These are phyloP conservation scores for Phytophthora macrochlamydospora DNA, from an alignment of 352 stramenopile genomes.

Conservation along the genomic window DNA sequence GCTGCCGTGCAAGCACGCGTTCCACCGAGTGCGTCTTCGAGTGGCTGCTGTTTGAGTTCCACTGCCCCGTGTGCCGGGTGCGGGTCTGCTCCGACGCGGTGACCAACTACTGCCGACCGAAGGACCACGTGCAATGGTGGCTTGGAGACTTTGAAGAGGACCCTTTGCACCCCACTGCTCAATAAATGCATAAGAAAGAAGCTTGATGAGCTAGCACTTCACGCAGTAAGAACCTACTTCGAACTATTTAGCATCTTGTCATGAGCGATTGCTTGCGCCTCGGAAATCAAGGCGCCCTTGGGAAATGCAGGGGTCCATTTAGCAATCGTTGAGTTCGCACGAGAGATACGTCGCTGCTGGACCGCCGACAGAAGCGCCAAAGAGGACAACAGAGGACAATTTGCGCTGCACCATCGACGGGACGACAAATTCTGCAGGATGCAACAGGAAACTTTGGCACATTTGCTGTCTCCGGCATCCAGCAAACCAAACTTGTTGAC, in stretches of 20 bases:
- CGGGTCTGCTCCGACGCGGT: conserved; percentile 55
- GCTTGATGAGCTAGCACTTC: too few relatives aligned
- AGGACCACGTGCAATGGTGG: conserved; percentile 71
- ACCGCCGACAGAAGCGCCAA: conserved; percentile 17
- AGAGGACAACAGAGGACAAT: conserved; percentile 14
- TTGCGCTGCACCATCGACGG: neutral
- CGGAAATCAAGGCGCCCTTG: conserved; percentile 12
- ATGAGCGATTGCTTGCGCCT: neutral
- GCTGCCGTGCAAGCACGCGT: conserved; percentile 67
- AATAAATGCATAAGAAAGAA: conserved; percentile 2
- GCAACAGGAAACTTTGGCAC: too few relatives aligned
- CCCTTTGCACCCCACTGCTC: conserved; percentile 27
- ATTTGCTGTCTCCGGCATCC: too few relatives aligned
- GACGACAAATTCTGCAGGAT: too few relatives aligned
- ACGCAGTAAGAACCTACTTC: neutral
- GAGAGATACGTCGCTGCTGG: conserved; percentile 8
- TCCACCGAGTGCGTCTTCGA: conserved; percentile 80
- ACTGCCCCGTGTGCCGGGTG: conserved; percentile 70
- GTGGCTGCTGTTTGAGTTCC: conserved; percentile 76
- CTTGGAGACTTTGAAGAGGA: conserved; percentile 68
- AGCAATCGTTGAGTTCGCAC: conserved; percentile 1
- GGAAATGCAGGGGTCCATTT: conserved; percentile 19
- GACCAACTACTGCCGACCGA: conserved; percentile 66
- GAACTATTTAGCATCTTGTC: neutral
- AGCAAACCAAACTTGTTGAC: neutral